These are phyloP conservation scores for Ganoderma lucidum DNA, from an alignment of 1,284 basidiomycete species.

Conservation along the genomic window DNA sequence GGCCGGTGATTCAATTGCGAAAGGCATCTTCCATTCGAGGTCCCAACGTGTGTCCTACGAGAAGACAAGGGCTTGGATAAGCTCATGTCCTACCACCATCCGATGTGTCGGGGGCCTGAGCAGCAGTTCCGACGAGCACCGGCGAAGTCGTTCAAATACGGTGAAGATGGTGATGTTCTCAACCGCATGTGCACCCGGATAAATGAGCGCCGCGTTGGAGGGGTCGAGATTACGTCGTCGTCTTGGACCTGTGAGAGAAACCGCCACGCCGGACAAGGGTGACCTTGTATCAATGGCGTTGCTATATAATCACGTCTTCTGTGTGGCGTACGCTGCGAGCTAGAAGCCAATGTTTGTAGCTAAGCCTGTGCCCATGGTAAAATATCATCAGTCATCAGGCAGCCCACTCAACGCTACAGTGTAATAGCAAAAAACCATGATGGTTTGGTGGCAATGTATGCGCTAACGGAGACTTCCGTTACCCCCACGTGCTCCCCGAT, in stretches of 20 bases:
- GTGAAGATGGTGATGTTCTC: background rate
- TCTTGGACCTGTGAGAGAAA: constrained; percentile 1
- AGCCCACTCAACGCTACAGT: background rate
- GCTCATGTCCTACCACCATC: background rate
- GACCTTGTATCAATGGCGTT: background rate
- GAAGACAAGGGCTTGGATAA: constrained; percentile 4
- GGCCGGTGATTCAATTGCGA: background rate
- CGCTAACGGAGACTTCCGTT: background rate
- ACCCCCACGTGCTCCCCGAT: background rate
- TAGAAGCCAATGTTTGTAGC: background rate
- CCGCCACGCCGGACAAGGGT: background rate
- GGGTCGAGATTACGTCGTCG: background rate
- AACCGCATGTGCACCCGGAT: background rate
- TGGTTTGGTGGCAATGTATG: constrained; percentile 2
- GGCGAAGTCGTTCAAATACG: background rate
- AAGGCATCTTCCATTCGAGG: background rate
- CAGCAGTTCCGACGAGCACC: background rate
- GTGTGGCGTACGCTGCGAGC: background rate
- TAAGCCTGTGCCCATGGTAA: background rate
- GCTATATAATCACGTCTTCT: constrained; percentile 1
- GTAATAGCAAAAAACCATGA: background rate
- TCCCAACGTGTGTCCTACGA: background rate
- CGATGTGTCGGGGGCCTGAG: constrained; percentile 4
- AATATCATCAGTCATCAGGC: background rate
- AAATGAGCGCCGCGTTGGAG: background rate